Evolutionary conservation across 768 basidiomycete genomes (phyloP).

Genomic region (Russula foetens): DNA sequence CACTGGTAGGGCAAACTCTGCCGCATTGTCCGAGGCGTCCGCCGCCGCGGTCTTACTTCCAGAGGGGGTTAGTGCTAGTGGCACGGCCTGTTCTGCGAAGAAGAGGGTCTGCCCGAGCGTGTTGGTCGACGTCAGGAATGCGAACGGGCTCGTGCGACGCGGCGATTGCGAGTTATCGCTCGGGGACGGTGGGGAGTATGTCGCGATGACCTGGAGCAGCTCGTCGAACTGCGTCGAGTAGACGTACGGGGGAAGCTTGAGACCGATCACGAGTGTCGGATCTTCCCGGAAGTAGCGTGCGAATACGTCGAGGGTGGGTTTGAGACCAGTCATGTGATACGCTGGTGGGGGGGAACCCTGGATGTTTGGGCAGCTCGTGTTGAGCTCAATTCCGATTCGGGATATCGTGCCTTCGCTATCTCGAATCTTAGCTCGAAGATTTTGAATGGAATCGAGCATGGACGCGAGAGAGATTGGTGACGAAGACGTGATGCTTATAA

Average conservation of each 20-base stretch:
- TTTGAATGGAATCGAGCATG: conserved; percentile 56
- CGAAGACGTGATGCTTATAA: conserved; percentile 72
- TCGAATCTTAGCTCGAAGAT: conserved; percentile 36
- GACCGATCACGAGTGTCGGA: conserved; percentile 54
- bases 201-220: conserved; percentile 4
- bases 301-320: conserved; percentile 47
- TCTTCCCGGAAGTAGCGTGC: conserved; percentile 43
- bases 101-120: conserved; percentile 18
- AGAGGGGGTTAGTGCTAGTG: too few species aligned
- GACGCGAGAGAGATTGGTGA: conserved; percentile 38
- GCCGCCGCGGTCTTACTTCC: neutral
- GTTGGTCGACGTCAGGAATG: conserved; percentile 21
- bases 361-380: conserved; percentile 83
- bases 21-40: neutral
- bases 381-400: conserved; percentile 69
- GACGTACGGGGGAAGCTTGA: conserved; percentile 38
- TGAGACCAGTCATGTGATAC: conserved; percentile 46
- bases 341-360: conserved; percentile 50
- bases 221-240: conserved; percentile 19
- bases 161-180: conserved; percentile 9
- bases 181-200: conserved; percentile 15
- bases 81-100: conserved; percentile 6
- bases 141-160: conserved; percentile 13
- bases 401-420: conserved; percentile 24
- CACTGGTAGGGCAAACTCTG: conserved; percentile 52